These are phyloP conservation scores for Cryptosporidium sp. DNA, from an alignment of 169 alveolate species.

Conservation along the genomic window DNA sequence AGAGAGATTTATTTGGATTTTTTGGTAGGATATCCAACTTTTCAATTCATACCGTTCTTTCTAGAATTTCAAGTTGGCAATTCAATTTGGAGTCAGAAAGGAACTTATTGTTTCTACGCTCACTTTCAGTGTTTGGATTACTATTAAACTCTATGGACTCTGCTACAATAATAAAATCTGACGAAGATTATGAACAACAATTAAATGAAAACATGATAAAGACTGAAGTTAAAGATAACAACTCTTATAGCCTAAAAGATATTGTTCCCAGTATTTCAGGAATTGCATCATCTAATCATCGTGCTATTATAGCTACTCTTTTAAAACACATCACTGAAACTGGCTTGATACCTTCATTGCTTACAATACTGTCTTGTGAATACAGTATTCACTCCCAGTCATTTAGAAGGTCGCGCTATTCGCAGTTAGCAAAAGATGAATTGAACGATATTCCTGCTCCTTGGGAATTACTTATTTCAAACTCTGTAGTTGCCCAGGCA, in stretches of 20 bases:
- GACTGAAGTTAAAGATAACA: not conserved
- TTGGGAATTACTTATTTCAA: constrained; percentile 59
- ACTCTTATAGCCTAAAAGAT: constrained; percentile 15
- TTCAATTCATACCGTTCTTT: constrained; percentile 56
- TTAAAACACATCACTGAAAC: constrained; percentile 50
- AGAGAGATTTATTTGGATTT: constrained; percentile 31
- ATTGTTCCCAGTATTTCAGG: constrained; percentile 58
- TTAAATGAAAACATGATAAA: not conserved
- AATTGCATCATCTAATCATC: constrained; percentile 54
- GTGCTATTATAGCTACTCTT: constrained; percentile 41
- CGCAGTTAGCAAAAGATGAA: constrained; percentile 12
- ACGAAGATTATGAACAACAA: constrained; percentile 11
- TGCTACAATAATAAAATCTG: constrained; percentile 26
- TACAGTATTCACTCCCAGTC: constrained; percentile 47
- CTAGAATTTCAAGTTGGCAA: constrained; percentile 70
- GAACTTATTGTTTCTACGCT: constrained; percentile 36
- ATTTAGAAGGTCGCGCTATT: constrained; percentile 21
- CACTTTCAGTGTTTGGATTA: constrained; percentile 14
- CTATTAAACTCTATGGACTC: constrained; percentile 53
- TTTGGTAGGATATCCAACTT: constrained; percentile 40
- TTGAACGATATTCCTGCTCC: constrained; percentile 30
- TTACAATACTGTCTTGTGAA: constrained; percentile 48
- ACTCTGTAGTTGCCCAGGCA: constrained; percentile 36
- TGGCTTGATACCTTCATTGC: constrained; percentile 52
- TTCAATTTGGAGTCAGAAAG: constrained; percentile 53